Base-by-base conservation (phyloP, 345 rosid genomes). In the Boechera divaricarpa region DNA sequence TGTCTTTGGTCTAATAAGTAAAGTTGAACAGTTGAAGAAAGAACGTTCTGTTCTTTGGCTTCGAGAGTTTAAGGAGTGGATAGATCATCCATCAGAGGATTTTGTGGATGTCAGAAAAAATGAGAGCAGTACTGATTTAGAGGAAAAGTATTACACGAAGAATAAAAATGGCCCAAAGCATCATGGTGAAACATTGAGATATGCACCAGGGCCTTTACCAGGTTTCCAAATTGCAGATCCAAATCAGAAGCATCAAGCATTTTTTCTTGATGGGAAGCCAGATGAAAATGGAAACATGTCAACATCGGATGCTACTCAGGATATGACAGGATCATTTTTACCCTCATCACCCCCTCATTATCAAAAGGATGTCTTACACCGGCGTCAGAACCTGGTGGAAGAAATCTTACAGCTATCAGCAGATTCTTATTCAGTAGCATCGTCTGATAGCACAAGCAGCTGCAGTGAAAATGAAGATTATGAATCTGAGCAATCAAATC, bases 321-420 rank as follows among this genome's bases (percentile, higher is more conserved):
- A 83, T 73, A 54, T 71, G 53, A 56, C 79, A 12, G 92, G 80
- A 80, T 80, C 89, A 45, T 57, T 56, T 70, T 86, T 86, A 32
- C 83, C 84, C 41, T 82, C 86, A 42, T 93, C 99, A 28, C 98
- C 98, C 35, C 99, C 99, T 77, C 93, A 91, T 73, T 96, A 90
- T 64, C 85, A 82, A 72, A 87, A 87, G 81, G 95, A 92, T 84
- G 87, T 95, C 79, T 81, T 95, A 81, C 86, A 87, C 66, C 92
- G 93, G 35, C 92, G 96, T 61, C 91, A 91, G 44, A 85, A 90
- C 80, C 85, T 95, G 49, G 99, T 91, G 74, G 97, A 91, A 80
- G 99, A 95, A 87, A 87, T 88, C 72, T 77, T 95, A 84, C 99
- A 91, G 88, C 88, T 92, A 56, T 86, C 99, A 83, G 98, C 90